Conservation (phyloP, 139 green algal species). For the Marvania coccoides region DNA sequence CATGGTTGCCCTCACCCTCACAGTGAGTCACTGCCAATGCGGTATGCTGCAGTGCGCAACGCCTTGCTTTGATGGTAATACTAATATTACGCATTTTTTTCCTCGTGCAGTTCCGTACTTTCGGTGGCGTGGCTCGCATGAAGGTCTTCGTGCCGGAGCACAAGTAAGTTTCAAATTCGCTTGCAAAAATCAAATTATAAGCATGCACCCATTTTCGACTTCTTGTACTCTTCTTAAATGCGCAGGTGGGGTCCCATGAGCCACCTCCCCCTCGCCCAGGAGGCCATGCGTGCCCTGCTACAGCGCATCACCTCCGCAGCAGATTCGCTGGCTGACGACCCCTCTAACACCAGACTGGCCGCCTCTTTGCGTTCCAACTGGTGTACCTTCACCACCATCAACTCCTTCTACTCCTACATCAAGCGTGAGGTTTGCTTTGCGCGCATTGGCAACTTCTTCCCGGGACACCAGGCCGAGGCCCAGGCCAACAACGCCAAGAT, state of each 20-base stretch:
- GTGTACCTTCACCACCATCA: constrained; percentile 12
- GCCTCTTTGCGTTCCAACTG: neutral
- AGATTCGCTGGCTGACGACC: neutral
- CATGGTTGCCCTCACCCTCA: constrained; percentile 3
- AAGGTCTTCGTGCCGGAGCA: constrained; percentile 32
- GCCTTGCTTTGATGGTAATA: neutral
- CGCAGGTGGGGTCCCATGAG: constrained; percentile 29
- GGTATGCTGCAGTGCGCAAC: too few relatives aligned
- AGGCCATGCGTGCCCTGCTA: neutral
- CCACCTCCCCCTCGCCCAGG: constrained; percentile 24
- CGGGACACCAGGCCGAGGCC: constrained; percentile 5
- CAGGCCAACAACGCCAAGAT: constrained; percentile 11
- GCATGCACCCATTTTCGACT: too few relatives aligned
- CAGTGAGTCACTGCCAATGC: too few relatives aligned
- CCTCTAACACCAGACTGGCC: constrained; percentile 11
- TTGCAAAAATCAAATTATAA: too few relatives aligned
- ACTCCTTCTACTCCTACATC: constrained; percentile 16
- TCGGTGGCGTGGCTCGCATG: constrained; percentile 18
- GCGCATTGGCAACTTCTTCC: constrained; percentile 23
- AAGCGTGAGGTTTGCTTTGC: constrained; percentile 22
- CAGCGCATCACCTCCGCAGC: neutral
- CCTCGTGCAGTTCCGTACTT: constrained; percentile 15
- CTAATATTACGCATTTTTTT: neutral
- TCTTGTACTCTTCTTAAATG: too few relatives aligned
- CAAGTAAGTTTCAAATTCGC: too few relatives aligned